These are phyloP conservation scores for Suillus subalutaceus DNA, from an alignment of 768 basidiomycete genomes.

Conservation along the genomic window DNA sequence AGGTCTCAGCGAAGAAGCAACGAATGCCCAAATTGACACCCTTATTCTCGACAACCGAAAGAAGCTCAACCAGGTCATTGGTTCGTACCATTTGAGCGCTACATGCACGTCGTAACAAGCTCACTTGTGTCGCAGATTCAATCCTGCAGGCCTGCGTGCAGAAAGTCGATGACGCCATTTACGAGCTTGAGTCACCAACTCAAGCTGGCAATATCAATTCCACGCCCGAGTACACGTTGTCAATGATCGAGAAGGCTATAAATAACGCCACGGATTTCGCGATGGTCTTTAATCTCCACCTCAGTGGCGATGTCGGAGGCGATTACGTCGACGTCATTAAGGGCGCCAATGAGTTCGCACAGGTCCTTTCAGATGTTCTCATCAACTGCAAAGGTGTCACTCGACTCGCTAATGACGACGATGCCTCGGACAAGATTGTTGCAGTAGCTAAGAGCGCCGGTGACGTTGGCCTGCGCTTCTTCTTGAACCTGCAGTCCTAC, in stretches of 20 bases:
- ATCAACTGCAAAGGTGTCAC: conserved; percentile 96
- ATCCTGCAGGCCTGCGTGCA: conserved; percentile 96
- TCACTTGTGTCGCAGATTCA: conserved; percentile 64
- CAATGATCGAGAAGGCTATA: conserved; percentile 96
- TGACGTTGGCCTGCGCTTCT: conserved; percentile 87
- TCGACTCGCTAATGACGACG: conserved; percentile 87
- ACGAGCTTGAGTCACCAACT: conserved; percentile 95
- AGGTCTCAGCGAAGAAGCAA: conserved; percentile 84
- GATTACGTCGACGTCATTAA: conserved; percentile 99
- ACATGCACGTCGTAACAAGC: conserved; percentile 11
- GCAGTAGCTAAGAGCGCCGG: conserved; percentile 83
- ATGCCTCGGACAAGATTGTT: conserved; percentile 89
- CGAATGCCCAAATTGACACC: conserved; percentile 96
- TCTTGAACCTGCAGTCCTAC: conserved; percentile 95
- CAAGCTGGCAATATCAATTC: conserved; percentile 94
- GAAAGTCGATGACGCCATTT: conserved; percentile 96
- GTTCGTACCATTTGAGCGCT: conserved; percentile 41
- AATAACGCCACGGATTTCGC: conserved; percentile 97
- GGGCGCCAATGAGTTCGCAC: conserved; percentile 94
- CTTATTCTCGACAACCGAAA: conserved; percentile 96
- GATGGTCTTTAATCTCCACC: conserved; percentile 88
- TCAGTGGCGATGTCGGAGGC: conserved; percentile 85
- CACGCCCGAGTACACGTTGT: conserved; percentile 97
- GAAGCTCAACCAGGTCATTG: conserved; percentile 97
- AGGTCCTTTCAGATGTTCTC: conserved; percentile 88